phyloP scores from a whole-genome alignment of 768 basidiomycete genomes.

The Crassisporium funariophilum region DNA sequence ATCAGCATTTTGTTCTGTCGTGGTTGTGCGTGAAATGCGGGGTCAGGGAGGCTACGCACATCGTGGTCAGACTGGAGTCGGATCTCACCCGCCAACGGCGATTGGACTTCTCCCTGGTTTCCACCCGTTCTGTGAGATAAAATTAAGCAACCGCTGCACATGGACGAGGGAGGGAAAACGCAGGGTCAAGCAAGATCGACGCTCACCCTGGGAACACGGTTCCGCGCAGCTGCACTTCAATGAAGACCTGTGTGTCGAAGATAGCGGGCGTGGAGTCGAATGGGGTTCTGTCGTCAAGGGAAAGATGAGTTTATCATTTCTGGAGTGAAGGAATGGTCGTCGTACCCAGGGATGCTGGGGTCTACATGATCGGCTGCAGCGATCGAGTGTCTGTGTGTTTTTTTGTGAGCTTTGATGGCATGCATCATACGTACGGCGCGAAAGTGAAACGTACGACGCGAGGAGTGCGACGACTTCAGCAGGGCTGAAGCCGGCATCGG shows the following conservation, averaged over 20 bases:
- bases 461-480: conserved; percentile 40
- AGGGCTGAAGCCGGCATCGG: conserved; percentile 36
- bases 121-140: conserved; percentile 30
- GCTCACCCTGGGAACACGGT: conserved; percentile 43
- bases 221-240: conserved; percentile 48
- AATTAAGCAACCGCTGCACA: no score
- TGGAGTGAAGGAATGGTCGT: conserved; percentile 18
- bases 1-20: no score
- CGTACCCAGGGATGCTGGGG: conserved; percentile 20
- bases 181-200: not conserved
- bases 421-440: not conserved
- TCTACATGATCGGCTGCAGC: conserved; percentile 34
- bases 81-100: conserved; percentile 42
- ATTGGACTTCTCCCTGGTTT: conserved; percentile 41
- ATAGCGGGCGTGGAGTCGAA: conserved; percentile 48
- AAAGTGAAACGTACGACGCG: conserved; percentile 23
- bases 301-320: conserved; percentile 4
- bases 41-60: no score
- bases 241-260: conserved; percentile 49
- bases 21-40: no score
- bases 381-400: conserved; percentile 21
- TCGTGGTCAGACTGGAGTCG: conserved; percentile 46
- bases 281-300: conserved; percentile 30
- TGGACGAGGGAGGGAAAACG: not conserved
- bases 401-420: no score